Conservation (phyloP, 2,329 filamentous ascomycete genomes). For the Bipolaris cookei region DNA sequence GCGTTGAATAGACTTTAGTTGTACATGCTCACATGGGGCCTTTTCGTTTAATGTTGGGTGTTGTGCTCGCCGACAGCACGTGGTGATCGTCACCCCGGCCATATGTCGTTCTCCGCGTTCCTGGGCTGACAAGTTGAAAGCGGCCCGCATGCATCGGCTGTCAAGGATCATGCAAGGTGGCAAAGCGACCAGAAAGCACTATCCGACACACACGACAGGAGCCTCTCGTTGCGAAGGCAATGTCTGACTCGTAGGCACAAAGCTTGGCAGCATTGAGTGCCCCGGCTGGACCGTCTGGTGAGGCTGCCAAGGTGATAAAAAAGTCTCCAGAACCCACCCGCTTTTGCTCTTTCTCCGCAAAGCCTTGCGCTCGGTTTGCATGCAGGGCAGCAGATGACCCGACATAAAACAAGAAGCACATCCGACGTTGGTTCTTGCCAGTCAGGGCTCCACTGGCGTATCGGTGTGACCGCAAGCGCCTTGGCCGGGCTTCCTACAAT, state of each 20-base stretch:
- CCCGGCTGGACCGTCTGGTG: constrained; percentile 72
- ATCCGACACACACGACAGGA: constrained; percentile 84
- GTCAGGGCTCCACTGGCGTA: constrained; percentile 77
- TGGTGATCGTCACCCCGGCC: not conserved
- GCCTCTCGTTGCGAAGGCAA: constrained; percentile 88
- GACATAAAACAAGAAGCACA: constrained; percentile 59
- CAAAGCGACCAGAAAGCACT: constrained; percentile 72
- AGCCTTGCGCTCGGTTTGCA: constrained; percentile 75
- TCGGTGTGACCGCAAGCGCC: constrained; percentile 75
- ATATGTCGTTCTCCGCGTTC: constrained; percentile 45
- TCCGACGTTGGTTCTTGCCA: constrained; percentile 50
- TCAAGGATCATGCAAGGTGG: constrained; percentile 69
- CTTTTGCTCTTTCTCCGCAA: constrained; percentile 69
- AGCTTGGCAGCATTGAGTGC: constrained; percentile 77
- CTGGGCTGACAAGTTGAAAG: not conserved
- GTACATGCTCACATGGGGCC: no score
- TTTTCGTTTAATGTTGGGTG: not conserved
- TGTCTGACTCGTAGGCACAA: constrained; percentile 75
- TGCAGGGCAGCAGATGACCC: constrained; percentile 71
- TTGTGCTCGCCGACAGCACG: not conserved
- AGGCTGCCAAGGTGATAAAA: constrained; percentile 67
- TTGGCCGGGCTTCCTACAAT: constrained; percentile 70
- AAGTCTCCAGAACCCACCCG: constrained; percentile 76
- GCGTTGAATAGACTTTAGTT: constrained; percentile 11
- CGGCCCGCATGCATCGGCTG: constrained; percentile 53